Conservation (phyloP, 345 rosid species). For the Brassica juncea region DNA sequence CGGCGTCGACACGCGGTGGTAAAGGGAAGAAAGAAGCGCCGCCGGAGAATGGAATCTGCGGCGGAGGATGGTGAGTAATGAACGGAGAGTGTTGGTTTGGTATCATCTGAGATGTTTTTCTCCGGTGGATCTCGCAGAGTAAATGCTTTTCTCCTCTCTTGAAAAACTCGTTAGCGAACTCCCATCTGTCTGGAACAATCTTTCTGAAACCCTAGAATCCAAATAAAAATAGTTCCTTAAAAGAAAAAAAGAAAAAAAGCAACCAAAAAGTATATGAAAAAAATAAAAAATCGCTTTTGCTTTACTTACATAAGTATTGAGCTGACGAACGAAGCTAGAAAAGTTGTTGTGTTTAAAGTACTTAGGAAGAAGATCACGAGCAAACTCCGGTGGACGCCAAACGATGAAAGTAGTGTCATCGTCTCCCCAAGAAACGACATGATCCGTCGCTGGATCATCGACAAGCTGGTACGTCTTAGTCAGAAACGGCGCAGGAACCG, state of each 20-base stretch:
- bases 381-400: conserved; percentile 37
- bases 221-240: neutral
- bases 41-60: conserved; percentile 43
- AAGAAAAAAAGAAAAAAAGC: neutral
- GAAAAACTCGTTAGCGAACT: conserved; percentile 88
- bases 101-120: conserved; percentile 77
- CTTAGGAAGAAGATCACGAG: conserved; percentile 49
- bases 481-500: conserved; percentile 88
- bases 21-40: conserved; percentile 56
- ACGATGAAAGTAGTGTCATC: conserved; percentile 61
- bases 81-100: conserved; percentile 52
- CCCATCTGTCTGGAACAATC: conserved; percentile 98
- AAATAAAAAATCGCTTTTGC: conserved; percentile 17
- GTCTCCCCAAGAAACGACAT: conserved; percentile 77
- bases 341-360: conserved; percentile 75
- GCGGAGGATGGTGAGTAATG: conserved; percentile 50
- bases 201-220: conserved; percentile 81
- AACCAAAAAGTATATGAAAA: neutral
- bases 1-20: conserved; percentile 50
- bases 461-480: conserved; percentile 85
- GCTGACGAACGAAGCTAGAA: conserved; percentile 77
- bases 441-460: conserved; percentile 68
- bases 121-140: conserved; percentile 73
- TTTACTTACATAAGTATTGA: conserved; percentile 65
- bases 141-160: neutral